These are phyloP conservation scores for Protomyces macrosporus DNA, from an alignment of 1,139 yeast genomes.

Conservation along the genomic window DNA sequence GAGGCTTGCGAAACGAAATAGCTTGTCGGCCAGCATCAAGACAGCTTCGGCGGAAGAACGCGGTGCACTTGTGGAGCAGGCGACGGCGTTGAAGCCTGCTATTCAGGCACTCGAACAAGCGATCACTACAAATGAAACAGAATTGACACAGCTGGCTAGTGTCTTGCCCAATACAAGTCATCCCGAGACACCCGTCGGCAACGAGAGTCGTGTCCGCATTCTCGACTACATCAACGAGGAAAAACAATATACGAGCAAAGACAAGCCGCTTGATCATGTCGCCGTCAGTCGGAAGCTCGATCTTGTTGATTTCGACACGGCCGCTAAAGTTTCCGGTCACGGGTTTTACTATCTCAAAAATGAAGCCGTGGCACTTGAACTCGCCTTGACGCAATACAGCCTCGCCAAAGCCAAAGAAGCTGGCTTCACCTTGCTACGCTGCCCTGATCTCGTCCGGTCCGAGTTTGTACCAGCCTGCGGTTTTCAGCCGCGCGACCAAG, in stretches of 20 bases:
- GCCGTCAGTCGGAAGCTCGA: conserved; percentile 57
- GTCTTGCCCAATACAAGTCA: conserved; percentile 32
- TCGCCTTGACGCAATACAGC: conserved; percentile 79
- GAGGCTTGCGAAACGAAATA: conserved; percentile 28
- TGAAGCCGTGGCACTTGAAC: conserved; percentile 85
- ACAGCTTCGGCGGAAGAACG: conserved; percentile 7
- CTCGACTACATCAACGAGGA: conserved; percentile 30
- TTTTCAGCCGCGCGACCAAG: conserved; percentile 86
- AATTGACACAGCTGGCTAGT: conserved; percentile 27
- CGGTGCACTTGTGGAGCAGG: conserved; percentile 12
- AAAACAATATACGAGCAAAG: conserved; percentile 14
- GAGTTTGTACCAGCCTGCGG: conserved; percentile 88
- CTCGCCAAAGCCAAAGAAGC: conserved; percentile 56
- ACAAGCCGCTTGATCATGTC: conserved; percentile 52
- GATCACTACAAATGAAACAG: conserved; percentile 13
- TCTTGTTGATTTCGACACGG: conserved; percentile 64
- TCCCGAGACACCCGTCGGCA: conserved; percentile 30
- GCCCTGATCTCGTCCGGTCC: conserved; percentile 79
- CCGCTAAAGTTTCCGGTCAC: conserved; percentile 71
- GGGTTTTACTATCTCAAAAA: conserved; percentile 85
- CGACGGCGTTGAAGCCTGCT: conserved; percentile 29
- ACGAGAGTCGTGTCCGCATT: conserved; percentile 29
- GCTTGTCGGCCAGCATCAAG: conserved; percentile 20
- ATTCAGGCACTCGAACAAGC: conserved; percentile 27
- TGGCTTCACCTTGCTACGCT: conserved; percentile 68